A percentile compares a stretch with the other conserved stretches of the same genome.
Evolutionary conservation across 1,284 basidiomycete species (phyloP).

Genomic region (Cerioporus squamosus): DNA sequence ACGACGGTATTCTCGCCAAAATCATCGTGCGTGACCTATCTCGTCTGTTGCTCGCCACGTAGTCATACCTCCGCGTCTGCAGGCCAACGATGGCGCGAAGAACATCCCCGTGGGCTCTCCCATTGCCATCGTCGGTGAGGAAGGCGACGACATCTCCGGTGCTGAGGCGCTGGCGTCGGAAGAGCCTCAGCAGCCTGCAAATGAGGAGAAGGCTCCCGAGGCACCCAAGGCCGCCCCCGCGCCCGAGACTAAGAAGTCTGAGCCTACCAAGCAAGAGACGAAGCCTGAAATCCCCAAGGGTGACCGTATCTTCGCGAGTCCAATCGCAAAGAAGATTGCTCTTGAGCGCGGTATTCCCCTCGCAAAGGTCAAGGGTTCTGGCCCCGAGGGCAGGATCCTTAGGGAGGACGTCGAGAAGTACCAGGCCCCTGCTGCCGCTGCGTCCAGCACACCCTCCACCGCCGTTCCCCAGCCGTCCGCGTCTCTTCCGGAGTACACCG

Average conservation of each 20-base stretch:
- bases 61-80: background rate
- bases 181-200: constrained; percentile 40
- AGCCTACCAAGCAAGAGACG: constrained; percentile 36
- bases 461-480: constrained; percentile 44
- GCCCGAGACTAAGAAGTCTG: constrained; percentile 17
- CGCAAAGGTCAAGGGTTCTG: constrained; percentile 90
- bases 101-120: constrained; percentile 83
- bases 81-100: constrained; percentile 88
- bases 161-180: constrained; percentile 80
- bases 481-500: constrained; percentile 76
- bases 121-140: constrained; percentile 92
- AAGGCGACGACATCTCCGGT: constrained; percentile 90
- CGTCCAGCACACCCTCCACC: constrained; percentile 46
- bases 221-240: constrained; percentile 43
- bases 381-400: constrained; percentile 93
- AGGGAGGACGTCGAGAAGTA: constrained; percentile 95
- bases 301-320: constrained; percentile 91
- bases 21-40: constrained; percentile 62
- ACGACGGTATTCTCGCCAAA: constrained; percentile 95
- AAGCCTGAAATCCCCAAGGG: constrained; percentile 66
- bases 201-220: constrained; percentile 46
- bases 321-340: constrained; percentile 96
- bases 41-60: background rate
- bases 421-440: constrained; percentile 56
- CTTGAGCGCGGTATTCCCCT: constrained; percentile 94